Evolutionary conservation across 768 basidiomycete species (phyloP).

Genomic region (Russula ochroleuca): DNA sequence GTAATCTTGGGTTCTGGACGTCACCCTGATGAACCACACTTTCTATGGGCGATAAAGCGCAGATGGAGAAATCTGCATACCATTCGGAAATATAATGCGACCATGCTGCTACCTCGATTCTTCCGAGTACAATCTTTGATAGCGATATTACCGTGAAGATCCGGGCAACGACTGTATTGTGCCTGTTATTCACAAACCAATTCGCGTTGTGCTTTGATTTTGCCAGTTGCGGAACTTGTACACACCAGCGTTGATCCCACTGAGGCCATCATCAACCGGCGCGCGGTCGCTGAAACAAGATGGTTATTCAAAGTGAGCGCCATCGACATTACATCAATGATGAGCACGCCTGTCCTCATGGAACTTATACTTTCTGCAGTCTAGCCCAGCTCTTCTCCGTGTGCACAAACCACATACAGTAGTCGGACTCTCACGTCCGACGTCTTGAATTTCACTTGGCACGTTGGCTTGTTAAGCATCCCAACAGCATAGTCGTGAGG

Average conservation of each 20-base stretch:
- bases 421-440: neutral
- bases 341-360: slow-evolving; percentile 2
- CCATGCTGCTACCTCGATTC: neutral
- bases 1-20: too few species aligned
- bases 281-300: neutral
- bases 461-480: neutral
- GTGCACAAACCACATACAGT: neutral
- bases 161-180: neutral
- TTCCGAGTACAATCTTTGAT: neutral
- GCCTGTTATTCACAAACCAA: neutral
- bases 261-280: neutral
- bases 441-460: neutral
- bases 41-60: too few species aligned
- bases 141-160: neutral
- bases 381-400: neutral
- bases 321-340: neutral
- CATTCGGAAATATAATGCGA: neutral
- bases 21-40: too few species aligned
- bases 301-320: neutral
- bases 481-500: neutral
- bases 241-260: neutral
- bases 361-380: neutral
- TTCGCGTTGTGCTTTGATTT: neutral
- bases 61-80: too few species aligned
- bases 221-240: neutral